Base-by-base conservation (phyloP, 345 rosid genomes). In the Euphorbia peplus region DNA sequence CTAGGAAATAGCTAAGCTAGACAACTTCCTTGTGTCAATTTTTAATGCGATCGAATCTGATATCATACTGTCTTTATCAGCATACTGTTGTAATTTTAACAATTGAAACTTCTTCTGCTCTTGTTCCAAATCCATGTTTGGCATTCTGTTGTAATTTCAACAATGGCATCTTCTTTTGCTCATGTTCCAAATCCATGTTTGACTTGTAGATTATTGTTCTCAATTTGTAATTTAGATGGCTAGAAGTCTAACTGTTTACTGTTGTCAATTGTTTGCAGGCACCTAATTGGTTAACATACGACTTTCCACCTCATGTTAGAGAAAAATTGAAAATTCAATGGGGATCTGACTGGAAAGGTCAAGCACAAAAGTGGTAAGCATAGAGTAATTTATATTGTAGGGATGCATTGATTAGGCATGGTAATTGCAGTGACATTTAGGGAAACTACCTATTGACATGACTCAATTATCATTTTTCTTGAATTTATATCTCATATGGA, bases 331-430 rank as follows among this genome's bases (percentile, higher is more conserved):
- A 83, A 71, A 72, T 59, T 56, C 86, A 79, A 56, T 91, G 98
- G 98, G 98, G 98, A 64, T 75, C 89, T 18, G 96, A 90, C 75
- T 95, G 96, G 96, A 90, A 91, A 76, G 99, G 99, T 63, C 98
- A 95, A 82, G 98, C 97, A 12, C 98, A 95, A 74, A 95, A 90
- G 78, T 95, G 99, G 99, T 90, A 46, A 64, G 96, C 68, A 19
- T 29, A 68, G 68, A 51, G 39, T 65, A 24, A 25, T 28, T 54
- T 62, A n/a, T 52, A 11, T n/a, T 62, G 22, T 5, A 24, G 1
- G 18, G 53, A 66, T 25, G 29, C 55, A 44, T 39, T 35, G 39
- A 21, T 24, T n/a, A n/a, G n/a, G n/a, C n/a, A n/a, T n/a, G n/a
- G n/a, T n/a, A n/a, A n/a, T n/a, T n/a, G n/a, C n/a, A n/a, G n/a